Base-by-base conservation (phyloP, 202 grass and related monocot genomes). In the Bolboschoenoplectus hybrid region DNA sequence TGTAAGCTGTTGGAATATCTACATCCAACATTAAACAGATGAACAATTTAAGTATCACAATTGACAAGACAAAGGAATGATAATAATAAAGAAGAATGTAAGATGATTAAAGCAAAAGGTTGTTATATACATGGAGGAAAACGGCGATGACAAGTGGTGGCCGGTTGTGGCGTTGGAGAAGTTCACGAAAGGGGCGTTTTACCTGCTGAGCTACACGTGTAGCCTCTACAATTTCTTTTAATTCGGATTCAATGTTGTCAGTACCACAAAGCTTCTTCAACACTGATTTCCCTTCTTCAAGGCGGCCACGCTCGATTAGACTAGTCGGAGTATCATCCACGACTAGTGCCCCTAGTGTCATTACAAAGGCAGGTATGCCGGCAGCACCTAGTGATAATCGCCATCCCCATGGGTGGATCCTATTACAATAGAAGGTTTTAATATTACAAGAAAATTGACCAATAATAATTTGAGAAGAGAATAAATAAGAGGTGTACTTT, bases 1-100 rank as follows among this genome's bases (percentile, higher is more conserved):
- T 2, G 88, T 90, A 61, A 90, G 83, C 72, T 89, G 83, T 36
- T 89, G 88, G 84, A 89, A 86, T 38, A 89, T 89, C 84, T 89
- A 70, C 11, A 84, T 68, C 63, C 62, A 84, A 71, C 50, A 71
- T 69, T 19, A 71, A 84, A 71, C 8, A 55, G 12, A 84, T 38
- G 32, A 70, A 80, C 46, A 74, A 67, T 43, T 38, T 16, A 62
- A 80, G 69, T 39, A 68, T 71, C 13, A 83, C 43, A 50, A 83
- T 19, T 41, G 64, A 26, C 26, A 52, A 67, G 7, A 56, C 14
- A 53, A 14, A 45, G 45, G 65, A 70, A 69, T 9, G 14, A 46
- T 51, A 82, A 2, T 81, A 12, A 67, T 47, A 67, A 51, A 69
- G 8, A 84, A 35, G 20, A 71, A 80, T 61, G 39, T 20, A 57